phyloP scores from a whole-genome alignment of 495 filamentous ascomycete genomes.

The Talaromyces borbonicus region DNA sequence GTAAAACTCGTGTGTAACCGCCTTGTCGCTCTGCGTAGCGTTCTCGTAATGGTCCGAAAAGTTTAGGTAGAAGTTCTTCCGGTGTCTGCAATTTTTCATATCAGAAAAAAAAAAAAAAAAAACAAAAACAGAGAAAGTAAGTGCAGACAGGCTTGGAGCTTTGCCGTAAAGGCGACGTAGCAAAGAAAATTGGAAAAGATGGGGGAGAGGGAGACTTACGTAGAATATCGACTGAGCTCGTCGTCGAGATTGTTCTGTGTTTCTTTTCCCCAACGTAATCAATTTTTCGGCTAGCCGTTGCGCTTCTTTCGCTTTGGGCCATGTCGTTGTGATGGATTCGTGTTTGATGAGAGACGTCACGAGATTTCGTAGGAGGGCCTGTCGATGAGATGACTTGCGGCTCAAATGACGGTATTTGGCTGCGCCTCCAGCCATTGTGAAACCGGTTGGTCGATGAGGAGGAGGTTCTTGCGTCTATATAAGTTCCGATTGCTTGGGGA shows the following conservation, averaged over 20 bases:
- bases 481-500: not conserved
- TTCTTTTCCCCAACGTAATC: conserved; percentile 85
- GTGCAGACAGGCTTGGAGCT: too few species aligned
- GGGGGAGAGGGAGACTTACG: conserved; percentile 61
- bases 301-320: conserved; percentile 93
- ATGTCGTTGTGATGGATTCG: conserved; percentile 90
- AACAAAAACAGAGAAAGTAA: not conserved
- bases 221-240: conserved; percentile 68
- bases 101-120: too few species aligned
- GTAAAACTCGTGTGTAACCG: conserved; percentile 89
- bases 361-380: conserved; percentile 90
- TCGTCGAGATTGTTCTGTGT: conserved; percentile 63
- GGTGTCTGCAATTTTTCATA: too few species aligned
- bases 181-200: not conserved
- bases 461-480: not conserved
- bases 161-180: not conserved
- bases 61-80: conserved; percentile 62
- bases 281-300: conserved; percentile 87
- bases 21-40: conserved; percentile 76
- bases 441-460: not conserved
- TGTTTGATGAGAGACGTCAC: conserved; percentile 91
- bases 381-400: conserved; percentile 74
- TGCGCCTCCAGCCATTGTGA: conserved; percentile 70
- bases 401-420: conserved; percentile 79
- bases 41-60: conserved; percentile 72